Evolutionary conservation across 306 rosid species (phyloP), one percentile per base, ranked within the genome.

Genomic region (Vigna angularis): DNA sequence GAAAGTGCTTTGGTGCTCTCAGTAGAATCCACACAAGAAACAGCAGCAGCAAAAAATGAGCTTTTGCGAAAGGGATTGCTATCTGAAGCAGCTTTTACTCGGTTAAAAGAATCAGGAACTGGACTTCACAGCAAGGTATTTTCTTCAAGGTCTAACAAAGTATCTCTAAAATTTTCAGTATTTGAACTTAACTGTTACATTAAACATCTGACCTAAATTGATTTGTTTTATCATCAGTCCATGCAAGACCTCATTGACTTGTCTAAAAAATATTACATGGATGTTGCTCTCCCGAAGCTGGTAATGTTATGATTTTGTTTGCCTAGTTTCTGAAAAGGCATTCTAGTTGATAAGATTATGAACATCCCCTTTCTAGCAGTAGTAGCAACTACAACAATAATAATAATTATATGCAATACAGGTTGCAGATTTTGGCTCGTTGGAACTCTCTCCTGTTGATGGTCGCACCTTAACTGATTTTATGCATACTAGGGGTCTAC

Each of bases 361-460:
- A 74, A 66, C 74, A 79, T 77, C 82, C 70, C 20, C 42, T 50
- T 84, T 86, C 67, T 74, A 67, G 51, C 15, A 49, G 6, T 44
- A 40, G 11, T 8, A 26, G 28, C 3, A 26, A 26, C 4, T 2
- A 26, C 3, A 44, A 7, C 14, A 40, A 44, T 16, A 50, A 50
- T 80, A 74, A 74, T 77, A 70, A 45, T 83, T 70, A 24, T 76
- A 69, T 81, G 34, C 47, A 63, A 81, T 83, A 45, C 89, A 92
- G 97, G 97, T 93, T 51, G 96, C 96, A 63, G 97, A 93, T 86
- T 93, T 93, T 86, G 92, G 96, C 78, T 93, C 97, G 5, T 85
- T 93, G 84, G 97, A 93, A 70, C 93, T 93, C 69, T 93, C 97
- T 53, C 97, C 97, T 4, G 94, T 93, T 80, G 96, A 93, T 89